These are phyloP conservation scores for Chytridium lagenaria DNA, from an alignment of 371 early-diverging fungal genomes.

Conservation along the genomic window DNA sequence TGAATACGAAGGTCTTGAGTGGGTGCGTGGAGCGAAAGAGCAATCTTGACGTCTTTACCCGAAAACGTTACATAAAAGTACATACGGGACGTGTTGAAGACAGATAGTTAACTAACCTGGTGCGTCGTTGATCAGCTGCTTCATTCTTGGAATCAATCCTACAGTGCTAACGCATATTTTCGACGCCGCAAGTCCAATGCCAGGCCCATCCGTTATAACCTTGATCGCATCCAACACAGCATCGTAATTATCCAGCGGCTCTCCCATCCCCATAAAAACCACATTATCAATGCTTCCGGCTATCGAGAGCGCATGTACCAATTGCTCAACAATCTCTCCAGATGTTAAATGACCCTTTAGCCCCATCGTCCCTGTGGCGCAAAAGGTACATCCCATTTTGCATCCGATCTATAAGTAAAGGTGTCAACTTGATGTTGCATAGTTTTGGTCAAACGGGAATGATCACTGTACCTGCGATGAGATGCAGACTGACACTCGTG, in stretches of 20 bases:
- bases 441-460: no score
- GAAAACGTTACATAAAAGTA: neutral
- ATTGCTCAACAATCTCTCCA: constrained; percentile 15
- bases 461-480: constrained; percentile 15
- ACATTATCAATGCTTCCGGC: constrained; percentile 70
- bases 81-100: neutral
- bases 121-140: constrained; percentile 1
- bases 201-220: neutral
- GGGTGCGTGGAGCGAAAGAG: constrained; percentile 15
- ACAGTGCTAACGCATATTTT: constrained; percentile 18
- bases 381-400: constrained; percentile 18
- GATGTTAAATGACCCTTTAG: constrained; percentile 7
- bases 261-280: constrained; percentile 81
- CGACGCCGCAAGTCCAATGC: neutral
- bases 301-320: neutral
- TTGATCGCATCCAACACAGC: constrained; percentile 19
- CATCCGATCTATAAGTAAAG: constrained; percentile 3
- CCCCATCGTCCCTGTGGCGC: constrained; percentile 14
- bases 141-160: constrained; percentile 6
- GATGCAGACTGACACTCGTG: constrained; percentile 6
- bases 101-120: neutral
- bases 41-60: constrained; percentile 6
- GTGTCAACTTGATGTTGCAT: no score
- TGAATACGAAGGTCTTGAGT: constrained; percentile 10
- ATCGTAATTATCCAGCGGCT: constrained; percentile 20